Conservation (phyloP, 2,329 filamentous ascomycete species). For the Dichotomopilus funicola region DNA sequence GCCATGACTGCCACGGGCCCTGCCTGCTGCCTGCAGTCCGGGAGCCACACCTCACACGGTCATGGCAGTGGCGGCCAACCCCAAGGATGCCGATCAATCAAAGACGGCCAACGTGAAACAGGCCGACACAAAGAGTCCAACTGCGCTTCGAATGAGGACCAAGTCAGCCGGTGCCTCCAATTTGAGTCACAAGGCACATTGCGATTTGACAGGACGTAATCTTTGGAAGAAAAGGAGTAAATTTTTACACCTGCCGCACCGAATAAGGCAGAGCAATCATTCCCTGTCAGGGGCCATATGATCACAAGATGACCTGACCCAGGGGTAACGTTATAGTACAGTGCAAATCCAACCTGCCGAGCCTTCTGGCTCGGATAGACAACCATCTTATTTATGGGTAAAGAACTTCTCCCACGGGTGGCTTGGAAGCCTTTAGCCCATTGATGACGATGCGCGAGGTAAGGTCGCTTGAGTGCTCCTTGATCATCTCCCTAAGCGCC, state of each 20-base stretch:
- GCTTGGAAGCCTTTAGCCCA: constrained; percentile 31
- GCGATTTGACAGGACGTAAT: neutral
- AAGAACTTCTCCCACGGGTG: constrained; percentile 35
- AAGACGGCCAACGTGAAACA: no score
- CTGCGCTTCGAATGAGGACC: no score
- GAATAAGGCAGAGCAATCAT: neutral
- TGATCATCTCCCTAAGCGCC: constrained; percentile 70
- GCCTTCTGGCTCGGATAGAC: neutral
- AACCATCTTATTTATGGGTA: constrained; percentile 7
- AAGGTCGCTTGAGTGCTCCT: constrained; percentile 64
- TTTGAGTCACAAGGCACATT: no score
- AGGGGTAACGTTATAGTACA: constrained; percentile 1
- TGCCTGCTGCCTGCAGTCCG: no score
- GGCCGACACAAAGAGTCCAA: no score
- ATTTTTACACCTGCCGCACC: constrained; percentile 7
- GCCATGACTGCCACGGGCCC: no score
- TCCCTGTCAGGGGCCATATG: neutral
- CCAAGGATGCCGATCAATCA: no score
- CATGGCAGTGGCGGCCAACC: no score
- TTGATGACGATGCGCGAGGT: constrained; percentile 41
- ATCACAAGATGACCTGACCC: no score
- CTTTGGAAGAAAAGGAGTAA: neutral
- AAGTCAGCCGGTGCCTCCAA: no score
- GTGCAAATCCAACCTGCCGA: neutral
- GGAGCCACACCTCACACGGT: no score